A percentile compares a stretch with the other conserved stretches of the same genome.
Evolutionary conservation across 2,329 filamentous ascomycete genomes (phyloP).

Genomic region (Nemania bipapillata): DNA sequence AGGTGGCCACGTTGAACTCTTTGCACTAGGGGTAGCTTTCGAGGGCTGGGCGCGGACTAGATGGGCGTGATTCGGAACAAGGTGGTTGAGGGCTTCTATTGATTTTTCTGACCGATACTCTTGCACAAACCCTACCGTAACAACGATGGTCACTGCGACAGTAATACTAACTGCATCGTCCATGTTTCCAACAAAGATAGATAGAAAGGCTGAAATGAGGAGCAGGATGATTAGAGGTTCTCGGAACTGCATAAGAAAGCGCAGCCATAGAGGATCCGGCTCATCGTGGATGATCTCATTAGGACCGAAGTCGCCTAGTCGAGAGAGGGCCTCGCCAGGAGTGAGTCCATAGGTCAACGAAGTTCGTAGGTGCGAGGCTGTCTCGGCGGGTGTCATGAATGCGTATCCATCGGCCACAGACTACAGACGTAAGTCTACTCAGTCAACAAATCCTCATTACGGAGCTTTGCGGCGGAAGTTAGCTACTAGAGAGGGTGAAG

Average conservation of each 20-base stretch:
- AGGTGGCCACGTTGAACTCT: slow-evolving; percentile 62
- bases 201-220: slow-evolving; percentile 86
- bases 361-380: slow-evolving; percentile 79
- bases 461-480: background rate
- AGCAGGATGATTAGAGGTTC: slow-evolving; percentile 95
- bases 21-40: slow-evolving; percentile 51
- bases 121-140: slow-evolving; percentile 94
- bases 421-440: slow-evolving; percentile 49
- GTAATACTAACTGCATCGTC: slow-evolving; percentile 97
- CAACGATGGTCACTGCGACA: slow-evolving; percentile 94
- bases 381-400: slow-evolving; percentile 78
- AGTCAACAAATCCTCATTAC: slow-evolving; percentile 1
- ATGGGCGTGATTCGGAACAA: slow-evolving; percentile 95
- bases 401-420: slow-evolving; percentile 70
- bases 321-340: slow-evolving; percentile 80
- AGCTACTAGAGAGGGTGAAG: too few relatives aligned
- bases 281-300: slow-evolving; percentile 96
- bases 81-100: slow-evolving; percentile 89
- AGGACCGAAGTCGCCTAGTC: slow-evolving; percentile 82
- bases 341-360: slow-evolving; percentile 86
- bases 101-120: slow-evolving; percentile 98
- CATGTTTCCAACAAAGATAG: slow-evolving; percentile 88
- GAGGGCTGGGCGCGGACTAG: slow-evolving; percentile 74
- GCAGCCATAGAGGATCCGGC: slow-evolving; percentile 92
- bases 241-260: slow-evolving; percentile 96